Base-by-base conservation (phyloP, 805 yeast genomes). In the Candida endomychidarum region DNA sequence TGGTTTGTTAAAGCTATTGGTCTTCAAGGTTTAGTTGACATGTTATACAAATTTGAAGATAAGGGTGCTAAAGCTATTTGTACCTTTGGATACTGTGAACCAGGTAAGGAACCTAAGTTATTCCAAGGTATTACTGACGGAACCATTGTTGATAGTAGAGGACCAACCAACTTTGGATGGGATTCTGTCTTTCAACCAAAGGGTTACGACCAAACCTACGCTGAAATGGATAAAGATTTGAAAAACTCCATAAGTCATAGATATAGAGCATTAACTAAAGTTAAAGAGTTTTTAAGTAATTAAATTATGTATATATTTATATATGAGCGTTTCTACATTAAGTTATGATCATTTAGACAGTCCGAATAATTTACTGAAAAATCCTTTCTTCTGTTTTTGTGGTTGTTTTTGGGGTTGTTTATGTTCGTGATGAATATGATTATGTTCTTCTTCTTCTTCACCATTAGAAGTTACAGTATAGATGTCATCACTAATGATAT, bases 171-270 rank as follows among this genome's bases (percentile, higher is more conserved):
- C 44, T 93, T 93, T 59, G 99, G 99, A 1, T 93, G 96, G 95
- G 97, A 93, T 64, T 81, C 96, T 6, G 67, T 86, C 37, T 93
- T 93, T 61, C 74, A 83, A 64, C 99, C 99, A 2, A 66, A 69
- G 19, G 96, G 96, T 2, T 80, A 61, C 52, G 65, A 74, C 15
- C 68, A 81, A 56, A 65, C 74, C 0, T 90, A 88, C 57, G 98
- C 97, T 8, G 97, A 93, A 61, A 79, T 93, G 90, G 81, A 76
- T 38, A 86, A 85, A 57, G 56, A 61, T 2, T 69, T 74, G 21
- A 93, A 95, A 70, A 90, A 93, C 63, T 58, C 72, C 15, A 85
- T 93, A 47, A 83, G 95, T 49, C 99, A 95, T 57, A 75, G 99
- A 54, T 88, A 74, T 56, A 82, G 75, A 61, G 97, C 99, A 0